These are phyloP conservation scores for Pharnaceum exiguum DNA, from an alignment of 148 eudicot genomes.

Conservation along the genomic window DNA sequence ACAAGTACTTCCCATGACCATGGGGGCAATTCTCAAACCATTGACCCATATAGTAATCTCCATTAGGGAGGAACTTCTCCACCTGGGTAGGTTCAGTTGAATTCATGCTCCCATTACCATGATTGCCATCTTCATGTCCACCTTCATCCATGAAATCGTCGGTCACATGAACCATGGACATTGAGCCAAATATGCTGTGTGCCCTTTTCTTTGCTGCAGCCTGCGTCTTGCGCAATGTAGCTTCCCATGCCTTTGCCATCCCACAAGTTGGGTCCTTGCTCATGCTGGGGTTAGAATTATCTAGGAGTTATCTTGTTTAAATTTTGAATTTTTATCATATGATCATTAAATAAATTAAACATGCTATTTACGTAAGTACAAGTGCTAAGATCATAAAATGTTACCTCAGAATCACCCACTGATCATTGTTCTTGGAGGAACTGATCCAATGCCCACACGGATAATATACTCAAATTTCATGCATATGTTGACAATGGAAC, in stretches of 20 bases:
- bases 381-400: neutral
- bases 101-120: neutral
- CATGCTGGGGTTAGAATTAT: constrained; percentile 13
- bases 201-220: constrained; percentile 86
- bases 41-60: constrained; percentile 78
- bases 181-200: constrained; percentile 77
- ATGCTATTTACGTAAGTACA: neutral
- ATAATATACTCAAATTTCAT: constrained; percentile 18
- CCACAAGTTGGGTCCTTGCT: constrained; percentile 25
- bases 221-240: constrained; percentile 88
- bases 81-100: constrained; percentile 27
- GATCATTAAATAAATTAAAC: neutral
- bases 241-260: constrained; percentile 90
- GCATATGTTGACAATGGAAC: constrained; percentile 8
- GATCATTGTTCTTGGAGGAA: constrained; percentile 3
- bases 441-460: constrained; percentile 12
- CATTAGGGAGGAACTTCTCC: constrained; percentile 74
- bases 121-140: constrained; percentile 16
- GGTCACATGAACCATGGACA: constrained; percentile 46
- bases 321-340: neutral
- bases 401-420: constrained; percentile 14
- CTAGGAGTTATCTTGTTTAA: neutral
- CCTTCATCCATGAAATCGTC: constrained; percentile 32
- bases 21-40: constrained; percentile 85
- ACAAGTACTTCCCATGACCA: constrained; percentile 72